Evolutionary conservation across 2,329 filamentous ascomycete species (phyloP), one percentile per base, ranked within the genome.

Genomic region (Corynespora cassiicola): DNA sequence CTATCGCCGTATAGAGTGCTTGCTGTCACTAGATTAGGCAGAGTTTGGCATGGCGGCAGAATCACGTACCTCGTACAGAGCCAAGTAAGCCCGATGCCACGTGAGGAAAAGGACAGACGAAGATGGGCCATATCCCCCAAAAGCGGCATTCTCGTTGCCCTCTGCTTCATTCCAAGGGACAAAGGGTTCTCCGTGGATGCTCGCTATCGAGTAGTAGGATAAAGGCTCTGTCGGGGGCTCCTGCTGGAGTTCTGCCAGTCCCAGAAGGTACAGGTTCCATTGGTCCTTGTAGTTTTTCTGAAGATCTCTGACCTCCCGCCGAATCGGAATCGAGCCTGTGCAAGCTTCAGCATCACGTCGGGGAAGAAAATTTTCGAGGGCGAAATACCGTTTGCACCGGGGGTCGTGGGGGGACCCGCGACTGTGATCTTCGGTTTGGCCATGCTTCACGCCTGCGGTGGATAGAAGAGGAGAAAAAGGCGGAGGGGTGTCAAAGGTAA

Each of bases 191-290:
- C 36, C 41, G 26, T 45, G 36, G 32, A 45, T 37, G 17, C 44
- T 41, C 21, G 44, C 28, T 11, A 47, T 11, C 18, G 30, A 25
- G 26, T 36, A 47, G 29, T 37, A 47, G 3, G 45, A 48, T 2
- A 48, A 33, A 3, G 31, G 31, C 7, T 45, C 36, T 6, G 19
- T 42, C 5, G 16, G 6, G 14, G 14, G n/a, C 17, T 38, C 28
- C 17, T 42, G 31, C 12, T 42, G 39, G 12, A 42, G 27, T 10
- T 36, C 39, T 6, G 20, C 27, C 43, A 91, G 74, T 4, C 84
- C 85, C 28, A 90, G 78, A 21, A 92, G 71, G 64, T 85, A 92
- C 30, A 92, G 69, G 56, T 86, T 88, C 80, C 83, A 88, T 56
- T 78, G 76, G 50, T 87, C 81, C 3, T 75, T 56, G 32, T 36